Conservation (phyloP, 2,329 filamentous ascomycete species). For the Colletotrichum sp. region DNA sequence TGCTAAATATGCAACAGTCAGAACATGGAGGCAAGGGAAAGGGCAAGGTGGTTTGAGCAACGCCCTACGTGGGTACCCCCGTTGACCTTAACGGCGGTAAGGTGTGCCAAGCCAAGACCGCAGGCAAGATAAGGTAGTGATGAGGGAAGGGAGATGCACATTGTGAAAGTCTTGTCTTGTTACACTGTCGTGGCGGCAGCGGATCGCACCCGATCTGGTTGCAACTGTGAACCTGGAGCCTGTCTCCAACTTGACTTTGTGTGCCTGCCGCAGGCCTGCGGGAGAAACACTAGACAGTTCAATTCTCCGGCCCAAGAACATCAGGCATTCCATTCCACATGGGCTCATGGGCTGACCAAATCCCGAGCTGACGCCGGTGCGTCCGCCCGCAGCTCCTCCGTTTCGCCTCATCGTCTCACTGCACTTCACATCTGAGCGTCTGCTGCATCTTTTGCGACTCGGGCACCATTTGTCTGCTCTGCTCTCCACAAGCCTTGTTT, state of each 20-base stretch:
- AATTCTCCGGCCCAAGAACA: background rate
- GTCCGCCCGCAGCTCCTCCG: background rate
- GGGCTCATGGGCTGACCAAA: background rate
- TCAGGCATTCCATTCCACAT: background rate
- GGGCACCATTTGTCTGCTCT: background rate
- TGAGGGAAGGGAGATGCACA: background rate
- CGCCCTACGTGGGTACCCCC: background rate
- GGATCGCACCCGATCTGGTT: constrained; percentile 2
- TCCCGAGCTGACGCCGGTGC: background rate
- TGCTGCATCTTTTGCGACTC: background rate
- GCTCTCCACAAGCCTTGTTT: constrained; percentile 1
- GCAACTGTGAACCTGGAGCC: background rate
- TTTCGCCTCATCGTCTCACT: constrained; percentile 15
- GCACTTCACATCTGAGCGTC: constrained; percentile 5
- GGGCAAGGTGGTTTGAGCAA: background rate
- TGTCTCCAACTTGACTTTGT: background rate
- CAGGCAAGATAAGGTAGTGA: background rate
- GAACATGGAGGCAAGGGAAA: background rate
- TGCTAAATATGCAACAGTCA: background rate
- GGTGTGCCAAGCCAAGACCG: background rate
- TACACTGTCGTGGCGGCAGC: background rate
- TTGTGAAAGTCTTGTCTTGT: background rate
- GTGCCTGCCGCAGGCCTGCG: background rate
- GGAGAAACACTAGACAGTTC: background rate
- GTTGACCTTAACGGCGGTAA: background rate